Conservation (phyloP, 768 basidiomycete genomes). For the Tylopilus balloui region DNA sequence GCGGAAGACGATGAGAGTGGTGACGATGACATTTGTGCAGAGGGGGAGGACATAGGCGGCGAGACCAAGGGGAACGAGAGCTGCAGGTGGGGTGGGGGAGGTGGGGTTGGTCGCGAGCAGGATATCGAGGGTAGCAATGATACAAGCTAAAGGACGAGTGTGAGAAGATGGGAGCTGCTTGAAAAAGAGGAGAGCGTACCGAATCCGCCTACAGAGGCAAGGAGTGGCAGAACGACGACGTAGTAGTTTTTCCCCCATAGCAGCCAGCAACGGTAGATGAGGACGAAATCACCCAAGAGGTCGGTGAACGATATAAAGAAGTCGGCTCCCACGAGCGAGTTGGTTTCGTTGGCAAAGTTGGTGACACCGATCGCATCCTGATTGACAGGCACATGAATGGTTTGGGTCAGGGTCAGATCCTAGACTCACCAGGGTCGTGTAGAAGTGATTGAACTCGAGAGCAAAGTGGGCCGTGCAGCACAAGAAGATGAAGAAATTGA, state of each 20-base stretch:
- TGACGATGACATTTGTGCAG: constrained; percentile 39
- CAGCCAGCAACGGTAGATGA: constrained; percentile 42
- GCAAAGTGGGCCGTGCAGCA: constrained; percentile 32
- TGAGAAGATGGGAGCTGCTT: neutral
- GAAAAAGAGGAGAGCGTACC: constrained; percentile 22
- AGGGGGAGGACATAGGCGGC: constrained; percentile 38
- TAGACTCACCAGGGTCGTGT: constrained; percentile 29
- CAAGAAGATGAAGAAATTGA: constrained; percentile 30
- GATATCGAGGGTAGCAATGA: constrained; percentile 27
- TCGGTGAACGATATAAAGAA: constrained; percentile 35
- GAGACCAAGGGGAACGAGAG: constrained; percentile 33
- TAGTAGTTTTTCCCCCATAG: constrained; percentile 36
- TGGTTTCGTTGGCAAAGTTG: constrained; percentile 30
- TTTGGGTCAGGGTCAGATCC: neutral
- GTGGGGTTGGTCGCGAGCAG: constrained; percentile 27
- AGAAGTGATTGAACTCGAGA: constrained; percentile 36
- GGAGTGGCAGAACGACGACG: constrained; percentile 32
- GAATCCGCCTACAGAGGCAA: constrained; percentile 32
- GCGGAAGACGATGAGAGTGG: constrained; percentile 37
- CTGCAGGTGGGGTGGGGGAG: constrained; percentile 33
- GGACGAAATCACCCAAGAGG: constrained; percentile 33
- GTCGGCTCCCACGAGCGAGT: constrained; percentile 31
- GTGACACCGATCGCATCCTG: constrained; percentile 28
- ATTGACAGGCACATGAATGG: neutral
- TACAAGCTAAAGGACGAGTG: constrained; percentile 24